Conservation (phyloP, 228 moss, liverwort and hornwort species). For the Sphagnum magellanicum region DNA sequence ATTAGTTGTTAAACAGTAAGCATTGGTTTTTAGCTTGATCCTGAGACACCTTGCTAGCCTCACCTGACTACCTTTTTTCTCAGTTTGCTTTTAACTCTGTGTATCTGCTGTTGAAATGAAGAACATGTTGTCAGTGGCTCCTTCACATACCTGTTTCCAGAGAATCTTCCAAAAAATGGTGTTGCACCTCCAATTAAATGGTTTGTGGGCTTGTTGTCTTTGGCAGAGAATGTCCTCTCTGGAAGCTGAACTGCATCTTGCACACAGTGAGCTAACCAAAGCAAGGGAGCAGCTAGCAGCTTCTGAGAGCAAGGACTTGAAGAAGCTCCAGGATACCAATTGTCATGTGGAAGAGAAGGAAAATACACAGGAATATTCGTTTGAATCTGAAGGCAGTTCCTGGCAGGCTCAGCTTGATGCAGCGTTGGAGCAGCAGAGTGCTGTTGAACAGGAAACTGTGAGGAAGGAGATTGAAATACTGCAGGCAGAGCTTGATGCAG, state of each 20-base stretch:
- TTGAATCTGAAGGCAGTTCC: not conserved
- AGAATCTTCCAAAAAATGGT: too few relatives aligned
- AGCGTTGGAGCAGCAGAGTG: conserved; percentile 9
- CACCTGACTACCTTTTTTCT: too few relatives aligned
- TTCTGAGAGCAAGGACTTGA: conserved; percentile 5
- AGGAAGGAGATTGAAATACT: conserved; percentile 8
- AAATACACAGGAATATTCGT: not conserved
- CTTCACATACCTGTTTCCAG: too few relatives aligned
- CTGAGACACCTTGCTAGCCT: too few relatives aligned
- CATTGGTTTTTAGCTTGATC: too few relatives aligned
- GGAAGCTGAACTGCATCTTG: conserved; percentile 19
- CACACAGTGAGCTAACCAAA: conserved; percentile 7
- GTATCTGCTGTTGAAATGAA: too few relatives aligned
- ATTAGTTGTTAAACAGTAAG: too few relatives aligned
- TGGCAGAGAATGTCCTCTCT: conserved; percentile 30
- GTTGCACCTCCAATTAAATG: too few relatives aligned
- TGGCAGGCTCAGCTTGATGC: conserved; percentile 18
- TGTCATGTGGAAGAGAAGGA: not conserved
- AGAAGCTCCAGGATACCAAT: conserved; percentile 5
- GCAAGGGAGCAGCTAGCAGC: conserved; percentile 5
- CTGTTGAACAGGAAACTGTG: conserved; percentile 12
- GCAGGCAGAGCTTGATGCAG: conserved; percentile 4
- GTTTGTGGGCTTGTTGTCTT: too few relatives aligned
- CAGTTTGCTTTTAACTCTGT: too few relatives aligned
- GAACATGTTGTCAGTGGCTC: too few relatives aligned